phyloP scores from a whole-genome alignment of 2,329 filamentous ascomycete genomes.

The Bipolaris victoriae region DNA sequence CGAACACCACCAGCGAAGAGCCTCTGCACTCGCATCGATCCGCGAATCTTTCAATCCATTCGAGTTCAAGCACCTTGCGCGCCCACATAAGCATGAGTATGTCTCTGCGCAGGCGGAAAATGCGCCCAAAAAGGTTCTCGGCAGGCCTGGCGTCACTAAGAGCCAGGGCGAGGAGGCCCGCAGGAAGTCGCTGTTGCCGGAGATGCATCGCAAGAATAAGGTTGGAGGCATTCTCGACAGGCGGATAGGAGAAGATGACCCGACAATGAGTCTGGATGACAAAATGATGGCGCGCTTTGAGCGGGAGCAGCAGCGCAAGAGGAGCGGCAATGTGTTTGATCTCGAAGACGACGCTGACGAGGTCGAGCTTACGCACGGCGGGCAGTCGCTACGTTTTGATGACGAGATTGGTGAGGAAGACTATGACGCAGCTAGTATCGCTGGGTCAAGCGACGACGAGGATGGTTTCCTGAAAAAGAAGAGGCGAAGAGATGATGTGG shows the following conservation, averaged over 20 bases:
- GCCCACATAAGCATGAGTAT: constrained; percentile 83
- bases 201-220: constrained; percentile 88
- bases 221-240: constrained; percentile 91
- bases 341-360: constrained; percentile 80
- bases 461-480: constrained; percentile 51
- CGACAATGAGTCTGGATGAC: constrained; percentile 90
- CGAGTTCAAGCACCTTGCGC: constrained; percentile 81
- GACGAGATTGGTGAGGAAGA: constrained; percentile 65
- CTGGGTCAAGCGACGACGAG: constrained; percentile 52
- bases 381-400: constrained; percentile 73
- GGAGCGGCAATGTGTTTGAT: constrained; percentile 83
- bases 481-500: constrained; percentile 56
- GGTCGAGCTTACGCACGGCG: constrained; percentile 80
- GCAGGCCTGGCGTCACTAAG: constrained; percentile 82
- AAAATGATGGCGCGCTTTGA: constrained; percentile 91
- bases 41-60: constrained; percentile 98
- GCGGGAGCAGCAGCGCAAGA: constrained; percentile 81
- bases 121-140: constrained; percentile 64
- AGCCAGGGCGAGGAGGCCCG: constrained; percentile 87
- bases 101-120: constrained; percentile 66
- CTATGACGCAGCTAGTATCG: constrained; percentile 78
- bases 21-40: constrained; percentile 80
- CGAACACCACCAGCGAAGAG: constrained; percentile 77
- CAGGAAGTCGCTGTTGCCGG: constrained; percentile 81
- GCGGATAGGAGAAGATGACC: constrained; percentile 94